A percentile compares a stretch with the other conserved stretches of the same genome.
Evolutionary conservation across 805 yeast species (phyloP).

Genomic region (Saccharomycopsis sp.): DNA sequence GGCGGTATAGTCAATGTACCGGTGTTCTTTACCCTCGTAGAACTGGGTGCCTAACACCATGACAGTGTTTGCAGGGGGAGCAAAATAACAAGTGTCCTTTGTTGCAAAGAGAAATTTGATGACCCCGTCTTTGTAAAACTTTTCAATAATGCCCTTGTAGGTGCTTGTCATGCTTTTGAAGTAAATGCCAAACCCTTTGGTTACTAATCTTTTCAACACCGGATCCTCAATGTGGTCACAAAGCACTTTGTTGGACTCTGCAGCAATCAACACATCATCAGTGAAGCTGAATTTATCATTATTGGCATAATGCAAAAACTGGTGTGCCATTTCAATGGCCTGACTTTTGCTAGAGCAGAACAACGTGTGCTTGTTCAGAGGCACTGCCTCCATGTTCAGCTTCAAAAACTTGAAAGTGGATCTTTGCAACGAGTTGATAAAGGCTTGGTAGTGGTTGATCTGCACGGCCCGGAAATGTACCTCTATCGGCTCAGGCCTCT

Average conservation of each 20-base stretch:
- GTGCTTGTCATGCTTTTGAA: conserved; percentile 46
- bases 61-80: conserved; percentile 47
- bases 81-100: conserved; percentile 41
- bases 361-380: conserved; percentile 32
- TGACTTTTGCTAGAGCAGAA: conserved; percentile 51
- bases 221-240: conserved; percentile 39
- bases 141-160: conserved; percentile 50
- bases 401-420: too few species aligned
- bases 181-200: conserved; percentile 55
- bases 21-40: conserved; percentile 65
- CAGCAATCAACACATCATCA: conserved; percentile 31
- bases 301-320: conserved; percentile 32
- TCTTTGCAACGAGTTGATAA: conserved; percentile 41
- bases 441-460: conserved; percentile 42
- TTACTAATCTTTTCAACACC: conserved; percentile 31
- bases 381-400: neutral
- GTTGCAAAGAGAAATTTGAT: conserved; percentile 53
- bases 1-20: conserved; percentile 60
- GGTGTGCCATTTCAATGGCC: conserved; percentile 43
- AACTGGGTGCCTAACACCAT: conserved; percentile 62
- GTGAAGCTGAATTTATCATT: conserved; percentile 32
- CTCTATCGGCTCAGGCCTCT: conserved; percentile 46
- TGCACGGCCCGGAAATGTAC: conserved; percentile 45
- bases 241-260: conserved; percentile 24
- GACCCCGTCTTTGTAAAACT: conserved; percentile 40